Base-by-base conservation (phyloP, 2,329 filamentous ascomycete genomes). In the Hymenoscyphus linearis region DNA sequence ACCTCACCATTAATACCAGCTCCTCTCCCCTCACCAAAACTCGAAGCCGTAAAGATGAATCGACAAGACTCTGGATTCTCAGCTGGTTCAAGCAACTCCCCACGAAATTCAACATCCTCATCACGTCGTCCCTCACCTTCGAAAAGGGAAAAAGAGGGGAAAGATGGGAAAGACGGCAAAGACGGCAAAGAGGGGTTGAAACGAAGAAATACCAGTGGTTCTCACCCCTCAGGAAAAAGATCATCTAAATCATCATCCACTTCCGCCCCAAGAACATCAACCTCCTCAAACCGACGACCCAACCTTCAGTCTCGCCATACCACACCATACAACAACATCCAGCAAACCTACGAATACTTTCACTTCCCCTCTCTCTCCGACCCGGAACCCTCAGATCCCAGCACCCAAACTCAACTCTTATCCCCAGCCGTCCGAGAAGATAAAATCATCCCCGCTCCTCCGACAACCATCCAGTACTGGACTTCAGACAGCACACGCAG, bases 381-480 rank as follows among this genome's bases (percentile, higher is more conserved):
- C 14, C 55, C 63, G 27, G 55, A 57, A 36, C 60, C 54, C 16
- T 50, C 37, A 7, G 37, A 47, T 52, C 31, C 54, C 16, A 25
- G 57, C 54, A 22, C 36, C n/a, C 72, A 74, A 75, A 3, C 81
- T 79, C 14, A 80, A 78, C 2, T 77, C 78, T n/a, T 57, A 18
- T 25, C 44, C 13, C 44, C 22, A 25, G 4, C 22, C 12, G 44
- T 18, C 31, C 31, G 31, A 13, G 44, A 25, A 12, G 44, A 50
- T 22, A 22, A 50, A 25, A 9, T 12, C n/a, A 52, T 59, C 4
- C 73, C 77, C 2, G 76, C 77, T 1, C 84, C 82, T 13, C 82
- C 82, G 3, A 79, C 81, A 66, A 86, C 85, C 2, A 83, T 82
- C 1, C 83, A 87, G 69, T 88, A 87, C 74, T 88, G 85, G 85